Base-by-base conservation (phyloP, 495 filamentous ascomycete genomes). In the Podospora fimiseda region DNA sequence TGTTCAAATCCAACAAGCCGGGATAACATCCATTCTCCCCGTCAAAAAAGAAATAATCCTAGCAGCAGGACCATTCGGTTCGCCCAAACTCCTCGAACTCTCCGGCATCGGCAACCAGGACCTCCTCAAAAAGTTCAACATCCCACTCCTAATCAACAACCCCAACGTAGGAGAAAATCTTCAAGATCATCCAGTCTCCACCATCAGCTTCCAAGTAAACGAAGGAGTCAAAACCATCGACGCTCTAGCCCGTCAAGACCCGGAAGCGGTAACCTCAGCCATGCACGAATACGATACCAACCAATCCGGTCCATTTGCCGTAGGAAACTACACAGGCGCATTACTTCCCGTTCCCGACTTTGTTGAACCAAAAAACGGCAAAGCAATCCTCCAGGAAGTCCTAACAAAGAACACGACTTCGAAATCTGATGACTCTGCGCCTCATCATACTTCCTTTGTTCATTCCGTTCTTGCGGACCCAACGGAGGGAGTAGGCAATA, bases 151-250 rank as follows among this genome's bases (percentile, higher is more conserved):
- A n/a, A 30, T 49, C 11, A 30, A 49, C 11, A 49, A 49, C 33
- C 27, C 46, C 6, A 49, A 49, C 5, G 46, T 36, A 2, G 46
- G 23, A 1, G 46, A 49, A 15, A 49, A 49, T 37, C 23, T 49
- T 6, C 23, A 49, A 37, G 23, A 49, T 11, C 46, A 49, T 16
- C 46, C 46, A 8, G 24, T 30, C 27, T 49, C 46, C 27, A 49
- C 24, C 23, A 13, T 36, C 8, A 49, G 46, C 16, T 49, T 49
- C 19, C 24, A 49, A 14, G 46, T 49, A 2, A 22, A 30, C 1
- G 46, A 49, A 9, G 46, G 46, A 5, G 46, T 49, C 24, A 49
- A 49, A 22, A 49, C 46, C 2, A 33, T 49, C 15, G 46, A 49
- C 14, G 23, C 46, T 18, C 4, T 49, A 13, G 22, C 24, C 1